phyloP scores from a whole-genome alignment of 176 grass and related monocot genomes.

The Stipa capillata region DNA sequence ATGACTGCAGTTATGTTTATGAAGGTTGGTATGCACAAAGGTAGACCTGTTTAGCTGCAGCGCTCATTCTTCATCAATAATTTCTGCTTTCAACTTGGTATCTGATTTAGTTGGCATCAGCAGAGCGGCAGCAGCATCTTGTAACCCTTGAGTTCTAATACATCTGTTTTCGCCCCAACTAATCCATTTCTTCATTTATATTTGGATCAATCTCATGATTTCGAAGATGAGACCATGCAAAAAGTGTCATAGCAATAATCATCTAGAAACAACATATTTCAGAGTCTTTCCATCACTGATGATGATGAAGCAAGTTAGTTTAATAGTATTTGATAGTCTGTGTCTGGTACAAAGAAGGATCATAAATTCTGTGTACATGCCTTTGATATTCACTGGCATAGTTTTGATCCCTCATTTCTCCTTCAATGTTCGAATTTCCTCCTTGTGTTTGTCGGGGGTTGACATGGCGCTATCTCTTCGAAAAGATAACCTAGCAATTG shows the following conservation, averaged over 20 bases:
- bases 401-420: not conserved
- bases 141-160: slow-evolving; percentile 24
- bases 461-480: not conserved
- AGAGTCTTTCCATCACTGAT: slow-evolving; percentile 26
- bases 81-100: slow-evolving; percentile 11
- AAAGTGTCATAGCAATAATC: slow-evolving; percentile 33
- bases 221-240: slow-evolving; percentile 36
- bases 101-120: slow-evolving; percentile 25
- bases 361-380: not conserved
- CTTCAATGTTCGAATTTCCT: not conserved
- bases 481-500: not conserved
- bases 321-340: not conserved
- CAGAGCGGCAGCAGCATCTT: slow-evolving; percentile 14
- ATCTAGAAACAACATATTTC: slow-evolving; percentile 25
- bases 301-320: slow-evolving; percentile 15
- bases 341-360: not conserved
- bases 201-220: slow-evolving; percentile 26
- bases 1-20: not conserved
- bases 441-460: not conserved
- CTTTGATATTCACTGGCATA: not conserved
- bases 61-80: not conserved
- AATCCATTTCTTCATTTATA: slow-evolving; percentile 45
- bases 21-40: slow-evolving; percentile 14
- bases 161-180: slow-evolving; percentile 12
- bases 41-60: slow-evolving; percentile 14